These are phyloP conservation scores for Termitomyces sp. DNA, from an alignment of 768 basidiomycete genomes.

Conservation along the genomic window DNA sequence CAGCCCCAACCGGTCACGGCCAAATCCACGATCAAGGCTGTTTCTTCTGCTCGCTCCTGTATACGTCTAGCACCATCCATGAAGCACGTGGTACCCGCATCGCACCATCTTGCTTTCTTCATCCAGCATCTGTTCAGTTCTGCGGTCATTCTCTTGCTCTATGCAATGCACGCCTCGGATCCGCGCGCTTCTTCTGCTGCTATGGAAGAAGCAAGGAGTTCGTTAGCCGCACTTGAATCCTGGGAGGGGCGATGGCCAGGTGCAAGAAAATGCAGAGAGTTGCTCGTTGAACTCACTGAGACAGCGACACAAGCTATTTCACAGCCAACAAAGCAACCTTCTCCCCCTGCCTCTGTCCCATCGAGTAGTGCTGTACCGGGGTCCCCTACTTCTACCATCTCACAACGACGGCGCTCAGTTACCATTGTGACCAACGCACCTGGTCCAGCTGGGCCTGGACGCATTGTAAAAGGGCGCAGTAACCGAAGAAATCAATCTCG, in stretches of 20 bases:
- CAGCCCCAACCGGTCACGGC: constrained; percentile 62
- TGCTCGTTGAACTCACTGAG: constrained; percentile 64
- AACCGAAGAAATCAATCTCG: constrained; percentile 56
- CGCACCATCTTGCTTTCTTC: constrained; percentile 86
- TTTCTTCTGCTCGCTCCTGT: constrained; percentile 81
- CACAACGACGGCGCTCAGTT: constrained; percentile 53
- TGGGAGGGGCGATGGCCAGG: constrained; percentile 91
- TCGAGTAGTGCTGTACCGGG: constrained; percentile 11
- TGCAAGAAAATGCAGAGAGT: constrained; percentile 81
- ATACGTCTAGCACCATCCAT: constrained; percentile 83
- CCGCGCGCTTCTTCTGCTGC: constrained; percentile 60
- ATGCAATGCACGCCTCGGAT: constrained; percentile 81
- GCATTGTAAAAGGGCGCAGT: constrained; percentile 46
- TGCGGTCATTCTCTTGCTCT: constrained; percentile 79
- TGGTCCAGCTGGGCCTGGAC: constrained; percentile 30
- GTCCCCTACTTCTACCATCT: constrained; percentile 24
- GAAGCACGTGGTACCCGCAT: constrained; percentile 78
- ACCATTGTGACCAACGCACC: constrained; percentile 43
- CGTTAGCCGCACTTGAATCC: constrained; percentile 64
- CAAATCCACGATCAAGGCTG: constrained; percentile 75
- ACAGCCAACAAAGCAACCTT: constrained; percentile 23
- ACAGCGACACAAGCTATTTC: constrained; percentile 69
- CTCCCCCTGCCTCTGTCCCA: constrained; percentile 4
- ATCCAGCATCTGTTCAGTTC: constrained; percentile 89
- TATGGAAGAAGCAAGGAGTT: constrained; percentile 79